Evolutionary conservation across 1,284 basidiomycete genomes (phyloP), one percentile per base, ranked within the genome.

Genomic region (Ganoderma resinaceum): DNA sequence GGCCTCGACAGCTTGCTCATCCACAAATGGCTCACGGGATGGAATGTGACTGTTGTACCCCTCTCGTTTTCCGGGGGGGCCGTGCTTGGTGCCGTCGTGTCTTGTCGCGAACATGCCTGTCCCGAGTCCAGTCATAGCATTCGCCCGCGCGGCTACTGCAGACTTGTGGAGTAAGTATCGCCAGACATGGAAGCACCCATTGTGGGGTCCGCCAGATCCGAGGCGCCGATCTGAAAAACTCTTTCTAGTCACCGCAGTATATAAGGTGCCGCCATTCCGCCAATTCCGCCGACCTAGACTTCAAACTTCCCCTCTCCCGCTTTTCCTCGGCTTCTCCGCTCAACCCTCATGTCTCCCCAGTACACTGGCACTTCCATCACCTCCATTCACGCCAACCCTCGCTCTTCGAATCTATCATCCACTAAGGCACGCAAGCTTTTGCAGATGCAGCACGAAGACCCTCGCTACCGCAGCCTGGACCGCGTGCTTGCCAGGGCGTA

Each of bases 261-360:
- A 72, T 69, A 72, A 70, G 53, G 33, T 3, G 7, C 49, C 9
- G 38, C 59, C 26, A 2, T 16, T 11, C 26, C 33, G 14, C 29
- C 9, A 29, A 11, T 6, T 5, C 23, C 23, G 16, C 62, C 16
- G 20, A 5, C 7, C 43, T n/a, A 46, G 2, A 46, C 20, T 9
- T 4, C 55, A 20, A 49, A 33, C 43, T 12, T n/a, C n/a, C 14
- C 61, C 55, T n/a, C 60, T 38, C 16, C 37, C 2, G 37, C 37
- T 38, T n/a, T n/a, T 38, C 35, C 35, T 35, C 37, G 37, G 8
- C 49, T 23, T 35, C 11, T 31, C 65, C 42, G 37, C 9, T 12
- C 37, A 2, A n/a, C 18, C 43, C 43, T 58, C 58, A 72, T 72
- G 71, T 72, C 71, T 65, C 71, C 71, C 9, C 69, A 67, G 57